Evolutionary conservation across 75 land plant species (phyloP).

Genomic region (Sequoia sempervirens): DNA sequence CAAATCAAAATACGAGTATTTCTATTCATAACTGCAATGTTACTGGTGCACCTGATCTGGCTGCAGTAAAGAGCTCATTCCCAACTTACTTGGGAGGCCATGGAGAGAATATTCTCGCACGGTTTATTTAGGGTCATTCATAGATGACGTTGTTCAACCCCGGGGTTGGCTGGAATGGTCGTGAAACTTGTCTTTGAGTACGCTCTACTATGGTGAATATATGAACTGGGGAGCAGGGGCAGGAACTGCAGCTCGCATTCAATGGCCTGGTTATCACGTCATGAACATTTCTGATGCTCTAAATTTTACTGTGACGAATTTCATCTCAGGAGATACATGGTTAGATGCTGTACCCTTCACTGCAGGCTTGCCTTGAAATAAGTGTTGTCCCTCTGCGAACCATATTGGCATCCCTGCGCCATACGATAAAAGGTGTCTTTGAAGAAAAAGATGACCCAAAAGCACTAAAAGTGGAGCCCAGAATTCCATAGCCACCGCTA

Average conservation of each 20-base stretch:
- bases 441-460: too few relatives aligned
- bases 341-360: constrained; percentile 10
- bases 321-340: constrained; percentile 48
- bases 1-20: constrained; percentile 59
- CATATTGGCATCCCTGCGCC: constrained; percentile 2
- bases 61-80: constrained; percentile 11
- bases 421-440: background rate
- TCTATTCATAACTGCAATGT: too few relatives aligned
- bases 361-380: background rate
- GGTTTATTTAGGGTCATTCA: constrained; percentile 36
- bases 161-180: constrained; percentile 81
- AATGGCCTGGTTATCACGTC: constrained; percentile 57
- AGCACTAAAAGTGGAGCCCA: too few relatives aligned
- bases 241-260: constrained; percentile 36
- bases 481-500: too few relatives aligned
- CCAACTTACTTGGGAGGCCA: constrained; percentile 59
- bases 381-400: background rate
- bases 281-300: constrained; percentile 23
- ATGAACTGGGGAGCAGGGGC: constrained; percentile 59
- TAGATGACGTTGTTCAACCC: constrained; percentile 47
- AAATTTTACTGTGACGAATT: constrained; percentile 41
- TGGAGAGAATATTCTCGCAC: constrained; percentile 74
- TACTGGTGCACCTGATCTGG: constrained; percentile 24
- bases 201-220: constrained; percentile 75
- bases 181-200: constrained; percentile 37